Evolutionary conservation across 2,329 filamentous ascomycete genomes (phyloP), one percentile per base, ranked within the genome.

Genomic region (Colletotrichum sp.): DNA sequence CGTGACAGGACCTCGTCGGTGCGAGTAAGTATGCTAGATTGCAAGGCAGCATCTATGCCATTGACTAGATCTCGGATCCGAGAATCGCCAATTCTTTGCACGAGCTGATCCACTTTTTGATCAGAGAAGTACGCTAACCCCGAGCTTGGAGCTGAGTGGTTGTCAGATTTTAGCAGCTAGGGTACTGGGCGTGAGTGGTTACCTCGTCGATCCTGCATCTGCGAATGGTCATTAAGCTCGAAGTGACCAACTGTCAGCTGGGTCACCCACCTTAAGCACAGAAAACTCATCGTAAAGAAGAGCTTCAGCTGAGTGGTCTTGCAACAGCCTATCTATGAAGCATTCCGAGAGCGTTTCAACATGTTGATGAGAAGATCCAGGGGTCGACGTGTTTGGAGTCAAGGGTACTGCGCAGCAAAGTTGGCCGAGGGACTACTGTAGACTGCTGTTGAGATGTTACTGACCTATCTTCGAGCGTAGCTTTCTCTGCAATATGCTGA

Each of bases 141-240:
- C 2, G 39, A 49, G 39, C 39, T 49, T 2, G 39, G 39, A 49
- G 39, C 39, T 49, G 39, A 49, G 18, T 49, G 18, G 9, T n/a
- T n/a, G 39, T 49, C 0, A 49, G 18, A n/a, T 49, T 49, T 49
- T 6, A 49, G 39, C 2, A 49, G 39, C 9, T n/a, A 26, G 26
- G 26, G 26, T 26, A 26, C 2, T 26, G 26, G 26, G 26, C 26
- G 26, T 26, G 26, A 49, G 39, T n/a, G 9, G 39, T 49, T 49
- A 49, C 39, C 39, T n/a, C 39, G 39, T 49, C 18, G 18, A 6
- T 49, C 39, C 39, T 49, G 39, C 39, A 49, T 49, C 39, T 49
- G 39, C 6, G 18, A n/a, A 49, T n/a, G 0, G 18, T 49, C 39
- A 6, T n/a, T n/a, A 0, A 49, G 18, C 18, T 2, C 0, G 9